These are phyloP conservation scores for Nakaseomyces bracarensis DNA, from an alignment of 1,139 yeast genomes.

Conservation along the genomic window DNA sequence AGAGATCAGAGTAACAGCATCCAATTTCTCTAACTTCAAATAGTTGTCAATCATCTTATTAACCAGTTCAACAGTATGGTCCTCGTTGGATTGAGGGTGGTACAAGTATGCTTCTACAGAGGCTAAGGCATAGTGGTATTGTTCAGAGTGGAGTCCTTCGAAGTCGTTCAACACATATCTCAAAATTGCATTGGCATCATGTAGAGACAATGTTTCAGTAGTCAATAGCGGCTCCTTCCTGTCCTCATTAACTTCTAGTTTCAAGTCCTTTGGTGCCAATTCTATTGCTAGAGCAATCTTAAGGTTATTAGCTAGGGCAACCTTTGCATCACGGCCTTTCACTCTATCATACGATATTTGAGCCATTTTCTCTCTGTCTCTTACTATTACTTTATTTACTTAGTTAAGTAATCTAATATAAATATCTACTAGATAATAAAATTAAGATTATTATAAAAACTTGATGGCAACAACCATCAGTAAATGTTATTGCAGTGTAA, in stretches of 20 bases:
- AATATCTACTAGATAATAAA: background rate
- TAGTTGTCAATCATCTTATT: conserved; percentile 32
- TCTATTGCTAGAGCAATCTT: conserved; percentile 49
- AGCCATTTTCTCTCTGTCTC: background rate
- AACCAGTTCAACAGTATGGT: conserved; percentile 26
- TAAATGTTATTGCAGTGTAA: too few species aligned
- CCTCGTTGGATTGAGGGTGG: conserved; percentile 13
- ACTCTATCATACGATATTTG: conserved; percentile 40
- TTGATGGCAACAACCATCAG: too few species aligned
- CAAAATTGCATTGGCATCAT: conserved; percentile 79
- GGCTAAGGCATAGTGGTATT: conserved; percentile 35
- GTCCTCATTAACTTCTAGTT: conserved; percentile 31
- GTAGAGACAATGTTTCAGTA: conserved; percentile 38
- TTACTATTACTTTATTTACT: background rate
- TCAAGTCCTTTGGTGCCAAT: conserved; percentile 21
- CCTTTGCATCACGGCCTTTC: conserved; percentile 26
- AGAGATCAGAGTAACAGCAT: conserved; percentile 32
- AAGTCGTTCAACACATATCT: conserved; percentile 53
- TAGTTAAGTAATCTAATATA: background rate
- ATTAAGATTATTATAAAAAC: too few species aligned
- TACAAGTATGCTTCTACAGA: conserved; percentile 26
- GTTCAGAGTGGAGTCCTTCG: conserved; percentile 30
- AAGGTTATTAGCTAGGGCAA: conserved; percentile 48
- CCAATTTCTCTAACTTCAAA: conserved; percentile 17
- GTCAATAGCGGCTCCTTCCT: conserved; percentile 28